Base-by-base conservation (phyloP, 345 rosid species). In the Raphanus sativus region DNA sequence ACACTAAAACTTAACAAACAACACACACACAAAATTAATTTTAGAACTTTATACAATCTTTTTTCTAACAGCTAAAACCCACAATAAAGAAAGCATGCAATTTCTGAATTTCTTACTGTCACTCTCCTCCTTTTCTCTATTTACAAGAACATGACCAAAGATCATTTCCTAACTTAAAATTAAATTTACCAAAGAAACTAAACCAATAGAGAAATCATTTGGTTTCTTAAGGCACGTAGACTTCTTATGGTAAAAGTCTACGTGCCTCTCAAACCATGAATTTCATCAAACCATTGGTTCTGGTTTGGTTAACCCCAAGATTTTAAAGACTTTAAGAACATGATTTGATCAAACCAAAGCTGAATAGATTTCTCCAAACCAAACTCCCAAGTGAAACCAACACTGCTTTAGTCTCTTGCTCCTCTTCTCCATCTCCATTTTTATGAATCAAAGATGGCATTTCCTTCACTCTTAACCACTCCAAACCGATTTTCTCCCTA, bases 341-440 rank as follows among this genome's bases (percentile, higher is more conserved):
- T 28, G 96, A 95, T 84, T 84, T 86, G 84, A 90, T 87, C 68
- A 91, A 71, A 72, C 99, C 99, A 84, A 95, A 80, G 85, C 82
- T 87, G 90, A 86, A 89, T 0, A 95, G 87, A 83, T 95, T 95
- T 91, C 83, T 89, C 80, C 88, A 88, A 68, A 95, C 94, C 48
- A 95, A 58, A 83, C 97, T 89, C 16, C 96, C 97, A 34, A 95
- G 84, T 52, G 98, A 92, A 32, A 83, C 68, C 83, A 95, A 84
- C 81, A 91, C 91, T 2, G 94, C 82, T 86, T 91, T 96, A 2
- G 86, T 69, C 4, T 76, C 80, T 68, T 89, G 80, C 17, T 89
- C 86, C 45, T 87, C 93, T 71, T 87, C 94, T 61, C 77, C 78
- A 62, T 86, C 90, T 8, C 70, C 84, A 48, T 87, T 85, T 13